Base-by-base conservation (phyloP, 768 basidiomycete species). In the Russula earlei region DNA sequence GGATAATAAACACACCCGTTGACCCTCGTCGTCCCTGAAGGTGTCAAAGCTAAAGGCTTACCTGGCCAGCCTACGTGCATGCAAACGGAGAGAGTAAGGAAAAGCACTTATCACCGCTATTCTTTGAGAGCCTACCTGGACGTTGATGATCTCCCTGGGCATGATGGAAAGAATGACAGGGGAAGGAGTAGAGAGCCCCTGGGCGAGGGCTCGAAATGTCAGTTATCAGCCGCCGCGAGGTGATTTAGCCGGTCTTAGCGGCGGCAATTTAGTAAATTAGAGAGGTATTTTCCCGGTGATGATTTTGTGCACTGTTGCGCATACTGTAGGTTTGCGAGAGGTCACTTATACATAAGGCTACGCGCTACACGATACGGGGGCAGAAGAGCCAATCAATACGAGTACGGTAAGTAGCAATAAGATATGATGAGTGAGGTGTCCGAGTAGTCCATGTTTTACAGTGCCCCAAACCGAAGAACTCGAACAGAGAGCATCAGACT, bases 121-220 rank as follows among this genome's bases (percentile, higher is more conserved):
- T 52, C 19, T 9, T 25, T 27, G 24, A 17, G 9, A 24, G 22
- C 9, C 37, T 52, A 77, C 88, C 76, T 91, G 89, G 29, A 91
- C 69, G 69, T 87, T 91, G 68, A 91, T 76, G 54, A 91, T 90
- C 74, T 91, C 89, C 58, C 87, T 82, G 58, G 78, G 72, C 84
- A 86, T 85, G 10, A 19, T 33, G 48, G 43, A 36, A 46, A 40
- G 45, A 27, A 45, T 43, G 34, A 49, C 8, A 34, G 31, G 43
- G n/a, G 47, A 57, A 34, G 34, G 4, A 37, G 14, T 8, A 15
- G 33, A 31, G 29, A 12, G 7, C 49, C 29, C 20, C 49, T 52
- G 50, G 50, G 55, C 17, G 43, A 24, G 49, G 49, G 44, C 20
- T 52, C 42, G 29, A 43, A 11, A 47, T 24, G 42, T 24, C 10